phyloP scores from a whole-genome alignment of 768 basidiomycete species.

The Xerocomellus amylosporus region DNA sequence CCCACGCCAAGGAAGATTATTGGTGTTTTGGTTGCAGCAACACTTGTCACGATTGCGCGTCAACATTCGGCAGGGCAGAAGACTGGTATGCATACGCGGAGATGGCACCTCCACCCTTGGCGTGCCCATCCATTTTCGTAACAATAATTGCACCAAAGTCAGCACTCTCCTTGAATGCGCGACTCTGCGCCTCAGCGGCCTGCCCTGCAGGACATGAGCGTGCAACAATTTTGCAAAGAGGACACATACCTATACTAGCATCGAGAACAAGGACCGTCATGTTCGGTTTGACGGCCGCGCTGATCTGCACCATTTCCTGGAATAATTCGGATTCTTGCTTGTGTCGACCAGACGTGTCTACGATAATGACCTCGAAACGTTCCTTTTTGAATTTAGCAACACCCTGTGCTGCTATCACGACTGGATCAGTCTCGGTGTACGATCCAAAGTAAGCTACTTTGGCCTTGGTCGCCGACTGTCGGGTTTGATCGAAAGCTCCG shows the following conservation, averaged over 20 bases:
- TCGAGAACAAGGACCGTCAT: slow-evolving; percentile 96
- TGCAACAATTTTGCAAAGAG: neutral
- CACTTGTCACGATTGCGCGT: slow-evolving; percentile 48
- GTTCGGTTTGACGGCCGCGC: slow-evolving; percentile 88
- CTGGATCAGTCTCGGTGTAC: slow-evolving; percentile 98
- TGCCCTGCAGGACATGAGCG: slow-evolving; percentile 56
- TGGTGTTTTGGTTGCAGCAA: slow-evolving; percentile 97
- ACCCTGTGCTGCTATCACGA: slow-evolving; percentile 90
- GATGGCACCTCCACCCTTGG: slow-evolving; percentile 98
- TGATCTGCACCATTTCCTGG: slow-evolving; percentile 96
- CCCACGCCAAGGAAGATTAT: slow-evolving; percentile 99
- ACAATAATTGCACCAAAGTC: slow-evolving; percentile 99
- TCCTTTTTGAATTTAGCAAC: slow-evolving; percentile 98
- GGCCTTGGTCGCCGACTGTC: slow-evolving; percentile 97
- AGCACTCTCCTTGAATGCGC: slow-evolving; percentile 96
- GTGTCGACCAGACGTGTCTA: slow-evolving; percentile 96
- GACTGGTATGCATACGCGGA: slow-evolving; percentile 72
- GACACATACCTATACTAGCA: slow-evolving; percentile 80
- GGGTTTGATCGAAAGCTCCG: slow-evolving; percentile 97
- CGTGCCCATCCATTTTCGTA: slow-evolving; percentile 99
- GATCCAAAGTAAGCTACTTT: slow-evolving; percentile 99
- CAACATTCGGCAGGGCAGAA: neutral
- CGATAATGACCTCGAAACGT: slow-evolving; percentile 96
- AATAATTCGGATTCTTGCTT: slow-evolving; percentile 97
- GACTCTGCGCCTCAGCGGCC: slow-evolving; percentile 94